Evolutionary conservation across 169 alveolate genomes (phyloP), one percentile per base, ranked within the genome.

Genomic region (Theileria orientalis): DNA sequence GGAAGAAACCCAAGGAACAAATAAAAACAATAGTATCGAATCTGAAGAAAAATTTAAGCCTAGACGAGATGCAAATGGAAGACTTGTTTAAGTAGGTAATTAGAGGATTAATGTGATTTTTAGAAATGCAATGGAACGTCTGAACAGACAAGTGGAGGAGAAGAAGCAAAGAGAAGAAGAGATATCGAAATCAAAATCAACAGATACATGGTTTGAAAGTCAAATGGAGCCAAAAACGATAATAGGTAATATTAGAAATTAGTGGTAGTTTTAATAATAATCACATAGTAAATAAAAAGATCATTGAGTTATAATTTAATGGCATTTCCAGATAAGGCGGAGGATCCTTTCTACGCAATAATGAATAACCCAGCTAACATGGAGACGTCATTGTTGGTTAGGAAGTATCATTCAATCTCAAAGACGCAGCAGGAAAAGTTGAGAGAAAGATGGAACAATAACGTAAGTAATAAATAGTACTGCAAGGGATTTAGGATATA

Each of bases 71-170:
- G 29, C 79, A 78, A 30, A 51, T 66, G 59, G 75, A 69, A 25
- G 72, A 61, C 23, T 32, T 78, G 23, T 47, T 69, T 62, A 59
- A 25, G 85, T 76, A 76, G 32, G 84, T 66, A n/a, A n/a, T n/a
- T n/a, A n/a, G n/a, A n/a, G n/a, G n/a, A n/a, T n/a, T n/a, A n/a
- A n/a, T n/a, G n/a, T n/a, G n/a, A n/a, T n/a, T n/a, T n/a, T n/a
- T n/a, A 32, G 76, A 32, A 66, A 42, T 16, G 75, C 71, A 0
- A 41, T 56, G 30, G 84, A 74, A 32, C 41, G n/a, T n/a, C n/a
- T n/a, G n/a, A n/a, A n/a, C n/a, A n/a, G n/a, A n/a, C n/a, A n/a
- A n/a, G n/a, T n/a, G n/a, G n/a, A n/a, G n/a, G n/a, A n/a, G n/a
- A n/a, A n/a, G n/a, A n/a, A n/a, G n/a, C n/a, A n/a, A n/a, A 21